phyloP scores from a whole-genome alignment of 2,329 filamentous ascomycete species.

The Cryoendolithus antarcticus region DNA sequence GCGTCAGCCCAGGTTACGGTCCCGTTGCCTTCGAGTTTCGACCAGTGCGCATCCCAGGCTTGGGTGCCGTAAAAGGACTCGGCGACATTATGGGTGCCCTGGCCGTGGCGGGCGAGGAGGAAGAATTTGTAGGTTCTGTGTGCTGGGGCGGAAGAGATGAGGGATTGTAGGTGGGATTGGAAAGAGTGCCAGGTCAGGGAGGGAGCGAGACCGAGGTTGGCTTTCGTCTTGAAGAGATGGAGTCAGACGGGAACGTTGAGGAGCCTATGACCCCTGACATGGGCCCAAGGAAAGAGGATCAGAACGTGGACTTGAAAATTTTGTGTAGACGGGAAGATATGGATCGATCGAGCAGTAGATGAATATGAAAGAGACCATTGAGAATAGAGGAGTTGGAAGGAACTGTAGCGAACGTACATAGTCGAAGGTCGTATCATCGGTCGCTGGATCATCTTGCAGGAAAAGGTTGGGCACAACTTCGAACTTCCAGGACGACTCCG shows the following conservation, averaged over 20 bases:
- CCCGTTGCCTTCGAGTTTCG: slow-evolving; percentile 49
- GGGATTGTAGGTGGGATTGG: slow-evolving; percentile 40
- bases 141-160: slow-evolving; percentile 34
- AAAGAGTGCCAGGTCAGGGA: slow-evolving; percentile 53
- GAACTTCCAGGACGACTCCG: slow-evolving; percentile 8
- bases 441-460: slow-evolving; percentile 37
- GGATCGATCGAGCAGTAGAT: too few relatives aligned
- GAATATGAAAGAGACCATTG: too few relatives aligned
- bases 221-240: slow-evolving; percentile 8
- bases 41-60: slow-evolving; percentile 59
- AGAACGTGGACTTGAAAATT: too few relatives aligned
- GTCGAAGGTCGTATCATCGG: slow-evolving; percentile 35
- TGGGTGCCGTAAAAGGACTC: slow-evolving; percentile 55
- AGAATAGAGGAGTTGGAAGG: too few relatives aligned
- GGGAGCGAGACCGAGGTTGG: slow-evolving; percentile 34
- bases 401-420: slow-evolving; percentile 26
- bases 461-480: slow-evolving; percentile 37
- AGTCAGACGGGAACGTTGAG: too few relatives aligned
- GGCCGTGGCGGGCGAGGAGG: slow-evolving; percentile 55
- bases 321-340: too few relatives aligned
- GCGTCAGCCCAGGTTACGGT: slow-evolving; percentile 53
- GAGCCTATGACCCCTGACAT: too few relatives aligned
- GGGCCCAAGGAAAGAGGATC: too few relatives aligned
- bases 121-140: slow-evolving; percentile 52
- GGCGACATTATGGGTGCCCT: slow-evolving; percentile 51